Evolutionary conservation across 2,329 filamentous ascomycete species (phyloP).

Genomic region (Neofusicoccum laricinum): DNA sequence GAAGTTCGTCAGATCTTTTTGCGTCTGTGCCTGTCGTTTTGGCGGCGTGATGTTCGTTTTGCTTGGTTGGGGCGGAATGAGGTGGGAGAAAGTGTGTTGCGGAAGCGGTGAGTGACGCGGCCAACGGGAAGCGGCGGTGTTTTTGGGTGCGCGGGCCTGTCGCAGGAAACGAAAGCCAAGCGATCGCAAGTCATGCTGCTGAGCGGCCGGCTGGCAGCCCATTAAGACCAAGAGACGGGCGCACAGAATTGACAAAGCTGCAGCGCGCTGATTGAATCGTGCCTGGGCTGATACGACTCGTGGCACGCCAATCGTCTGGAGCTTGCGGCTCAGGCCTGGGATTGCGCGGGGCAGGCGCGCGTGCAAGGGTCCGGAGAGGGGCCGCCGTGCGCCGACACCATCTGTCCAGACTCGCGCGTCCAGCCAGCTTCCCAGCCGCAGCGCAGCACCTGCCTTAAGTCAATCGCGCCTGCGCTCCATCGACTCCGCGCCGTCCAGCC

Average conservation of each 20-base stretch:
- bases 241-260: neutral
- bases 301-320: neutral
- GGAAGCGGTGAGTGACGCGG: neutral
- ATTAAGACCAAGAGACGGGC: neutral
- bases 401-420: constrained; percentile 1
- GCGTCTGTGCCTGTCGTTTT: neutral
- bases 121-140: too few relatives aligned
- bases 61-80: neutral
- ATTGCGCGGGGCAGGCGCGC: neutral
- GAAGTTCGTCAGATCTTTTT: neutral
- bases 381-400: neutral
- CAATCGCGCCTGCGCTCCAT: too few relatives aligned
- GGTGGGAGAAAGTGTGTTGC: neutral
- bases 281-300: constrained; percentile 3
- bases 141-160: neutral
- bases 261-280: neutral
- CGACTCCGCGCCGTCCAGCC: neutral
- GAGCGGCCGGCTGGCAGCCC: too few relatives aligned
- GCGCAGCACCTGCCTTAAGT: neutral
- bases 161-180: neutral
- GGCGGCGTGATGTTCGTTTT: too few relatives aligned
- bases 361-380: neutral
- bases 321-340: neutral
- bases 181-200: neutral
- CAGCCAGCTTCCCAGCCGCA: neutral